A percentile compares a stretch with the other conserved stretches of the same genome.
phyloP scores from a whole-genome alignment of 202 grass and related monocot genomes.

The Musa balbisiana region DNA sequence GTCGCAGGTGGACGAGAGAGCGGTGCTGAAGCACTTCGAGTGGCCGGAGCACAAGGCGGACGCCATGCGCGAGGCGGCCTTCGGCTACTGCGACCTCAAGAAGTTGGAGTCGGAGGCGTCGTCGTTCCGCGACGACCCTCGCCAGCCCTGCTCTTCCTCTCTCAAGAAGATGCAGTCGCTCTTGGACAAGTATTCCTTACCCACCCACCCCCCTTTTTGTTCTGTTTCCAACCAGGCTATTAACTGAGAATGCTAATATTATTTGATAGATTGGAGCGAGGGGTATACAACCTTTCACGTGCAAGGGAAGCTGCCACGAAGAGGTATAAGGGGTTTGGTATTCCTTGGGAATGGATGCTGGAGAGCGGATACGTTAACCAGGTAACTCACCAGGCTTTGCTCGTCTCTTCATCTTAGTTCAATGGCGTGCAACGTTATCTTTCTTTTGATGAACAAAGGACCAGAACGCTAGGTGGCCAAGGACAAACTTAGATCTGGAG shows the following conservation, averaged over 20 bases:
- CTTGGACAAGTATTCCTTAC: constrained; percentile 63
- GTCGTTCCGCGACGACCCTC: constrained; percentile 51
- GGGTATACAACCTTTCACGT: constrained; percentile 66
- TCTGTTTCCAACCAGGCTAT: not conserved
- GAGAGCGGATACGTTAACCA: constrained; percentile 61
- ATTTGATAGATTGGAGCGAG: constrained; percentile 63
- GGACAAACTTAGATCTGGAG: no score
- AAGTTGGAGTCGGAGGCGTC: constrained; percentile 58
- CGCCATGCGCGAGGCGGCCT: constrained; percentile 92
- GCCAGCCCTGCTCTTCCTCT: constrained; percentile 55
- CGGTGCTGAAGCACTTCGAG: constrained; percentile 96
- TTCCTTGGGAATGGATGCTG: constrained; percentile 88
- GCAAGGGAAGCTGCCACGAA: constrained; percentile 63
- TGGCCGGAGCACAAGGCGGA: constrained; percentile 99
- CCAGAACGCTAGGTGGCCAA: no score
- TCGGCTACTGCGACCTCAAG: constrained; percentile 82
- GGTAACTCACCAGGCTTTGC: constrained; percentile 25
- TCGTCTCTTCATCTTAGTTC: not conserved
- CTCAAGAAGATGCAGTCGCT: constrained; percentile 98
- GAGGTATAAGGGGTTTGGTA: constrained; percentile 64
- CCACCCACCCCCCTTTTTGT: no score
- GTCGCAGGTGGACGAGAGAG: constrained; percentile 83
- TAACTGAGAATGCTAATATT: no score
- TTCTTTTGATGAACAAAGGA: no score
- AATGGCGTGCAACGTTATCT: no score